Percentiles rank a stretch among this genome's conserved stretches.
Evolutionary conservation across 495 filamentous ascomycete genomes (phyloP).

Genomic region (Symbiotaphrina buchneri): DNA sequence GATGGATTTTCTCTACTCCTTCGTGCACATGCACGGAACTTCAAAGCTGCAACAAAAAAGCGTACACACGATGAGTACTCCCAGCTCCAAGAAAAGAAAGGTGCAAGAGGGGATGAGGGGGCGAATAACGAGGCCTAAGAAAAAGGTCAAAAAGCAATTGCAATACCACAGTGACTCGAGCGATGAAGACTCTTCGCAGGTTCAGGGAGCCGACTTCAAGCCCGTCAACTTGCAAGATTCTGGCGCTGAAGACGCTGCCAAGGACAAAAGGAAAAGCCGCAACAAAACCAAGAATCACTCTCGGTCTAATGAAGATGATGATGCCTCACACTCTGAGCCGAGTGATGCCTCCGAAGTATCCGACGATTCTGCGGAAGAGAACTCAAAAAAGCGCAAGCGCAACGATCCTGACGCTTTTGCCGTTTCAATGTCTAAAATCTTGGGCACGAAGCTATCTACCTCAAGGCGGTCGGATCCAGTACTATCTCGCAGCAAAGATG

Average conservation of each 20-base stretch:
- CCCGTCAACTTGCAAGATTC: conserved; percentile 47
- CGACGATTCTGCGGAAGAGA: conserved; percentile 6
- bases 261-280: conserved; percentile 12
- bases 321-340: conserved; percentile 12
- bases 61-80: conserved; percentile 20
- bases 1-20: too few species aligned
- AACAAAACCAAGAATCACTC: conserved; percentile 9
- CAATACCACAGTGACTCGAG: conserved; percentile 57
- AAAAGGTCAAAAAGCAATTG: conserved; percentile 48
- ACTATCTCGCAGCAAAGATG: conserved; percentile 51
- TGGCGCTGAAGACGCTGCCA: conserved; percentile 28
- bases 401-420: conserved; percentile 84
- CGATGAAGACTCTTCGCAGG: conserved; percentile 22
- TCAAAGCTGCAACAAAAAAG: too few species aligned
- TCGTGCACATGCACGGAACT: too few species aligned
- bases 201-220: conserved; percentile 21
- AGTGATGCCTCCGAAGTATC: conserved; percentile 10
- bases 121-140: conserved; percentile 28
- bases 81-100: conserved; percentile 33
- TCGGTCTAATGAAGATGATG: conserved; percentile 13
- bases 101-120: conserved; percentile 30
- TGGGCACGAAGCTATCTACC: conserved; percentile 63
- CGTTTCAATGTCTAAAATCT: conserved; percentile 75
- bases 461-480: conserved; percentile 70
- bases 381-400: conserved; percentile 34